Evolutionary conservation across 495 filamentous ascomycete genomes (phyloP).

Genomic region (Penicillium verhagenii): DNA sequence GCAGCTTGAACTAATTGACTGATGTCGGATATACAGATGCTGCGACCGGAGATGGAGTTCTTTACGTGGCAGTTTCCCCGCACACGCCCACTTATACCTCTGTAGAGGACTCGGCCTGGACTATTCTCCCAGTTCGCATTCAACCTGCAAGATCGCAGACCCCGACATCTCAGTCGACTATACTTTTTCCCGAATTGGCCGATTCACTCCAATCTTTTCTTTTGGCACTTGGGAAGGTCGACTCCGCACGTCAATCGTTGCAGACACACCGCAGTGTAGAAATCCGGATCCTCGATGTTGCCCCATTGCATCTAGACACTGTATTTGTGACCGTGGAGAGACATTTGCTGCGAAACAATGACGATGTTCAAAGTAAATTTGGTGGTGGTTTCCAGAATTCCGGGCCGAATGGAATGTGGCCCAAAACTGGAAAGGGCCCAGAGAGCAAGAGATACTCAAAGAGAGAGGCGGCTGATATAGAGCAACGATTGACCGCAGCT

Average conservation of each 20-base stretch:
- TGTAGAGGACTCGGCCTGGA: conserved; percentile 71
- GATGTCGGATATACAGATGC: conserved; percentile 12
- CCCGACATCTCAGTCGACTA: conserved; percentile 71
- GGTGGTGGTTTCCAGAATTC: conserved; percentile 55
- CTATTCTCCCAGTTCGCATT: conserved; percentile 71
- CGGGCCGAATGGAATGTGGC: conserved; percentile 39
- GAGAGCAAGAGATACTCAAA: conserved; percentile 40
- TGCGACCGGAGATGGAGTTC: conserved; percentile 31
- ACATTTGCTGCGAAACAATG: conserved; percentile 62
- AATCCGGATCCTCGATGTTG: conserved; percentile 77
- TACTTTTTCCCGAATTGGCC: conserved; percentile 80
- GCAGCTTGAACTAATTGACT: conserved; percentile 5
- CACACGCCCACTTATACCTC: conserved; percentile 63
- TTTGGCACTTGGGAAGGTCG: conserved; percentile 60
- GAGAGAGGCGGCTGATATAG: conserved; percentile 44
- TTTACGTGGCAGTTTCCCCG: conserved; percentile 78
- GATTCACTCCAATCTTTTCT: conserved; percentile 76
- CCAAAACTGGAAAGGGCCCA: conserved; percentile 34
- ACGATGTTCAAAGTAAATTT: conserved; percentile 61
- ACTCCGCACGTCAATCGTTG: conserved; percentile 48
- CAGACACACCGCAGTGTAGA: conserved; percentile 65
- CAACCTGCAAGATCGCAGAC: conserved; percentile 73
- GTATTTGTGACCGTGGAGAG: conserved; percentile 83
- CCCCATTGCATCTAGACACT: conserved; percentile 74
- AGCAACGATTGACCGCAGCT: conserved; percentile 71